Conservation (phyloP, 2,329 filamentous ascomycete species). For the Clonostachys solani region DNA sequence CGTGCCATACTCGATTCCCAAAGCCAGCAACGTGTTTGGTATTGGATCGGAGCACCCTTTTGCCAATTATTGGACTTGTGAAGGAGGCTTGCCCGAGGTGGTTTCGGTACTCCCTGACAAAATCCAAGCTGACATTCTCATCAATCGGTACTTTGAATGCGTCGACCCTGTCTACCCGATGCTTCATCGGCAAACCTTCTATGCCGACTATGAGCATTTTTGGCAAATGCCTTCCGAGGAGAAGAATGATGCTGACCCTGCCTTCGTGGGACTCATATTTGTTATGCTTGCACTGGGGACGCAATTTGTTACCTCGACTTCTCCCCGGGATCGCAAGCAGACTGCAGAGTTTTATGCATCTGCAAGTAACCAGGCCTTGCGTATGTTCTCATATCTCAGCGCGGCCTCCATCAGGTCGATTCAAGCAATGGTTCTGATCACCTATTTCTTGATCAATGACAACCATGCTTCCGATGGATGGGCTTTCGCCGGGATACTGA, state of each 20-base stretch:
- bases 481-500: slow-evolving; percentile 74
- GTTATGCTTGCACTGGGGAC: slow-evolving; percentile 75
- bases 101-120: slow-evolving; percentile 73
- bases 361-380: slow-evolving; percentile 71
- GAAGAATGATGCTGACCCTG: slow-evolving; percentile 58
- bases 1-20: slow-evolving; percentile 66
- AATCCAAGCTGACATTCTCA: slow-evolving; percentile 67
- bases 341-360: slow-evolving; percentile 81
- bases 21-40: slow-evolving; percentile 76
- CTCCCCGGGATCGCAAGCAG: slow-evolving; percentile 61
- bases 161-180: slow-evolving; percentile 81
- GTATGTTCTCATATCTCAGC: slow-evolving; percentile 73
- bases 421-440: slow-evolving; percentile 76
- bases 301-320: slow-evolving; percentile 63
- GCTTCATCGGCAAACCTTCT: slow-evolving; percentile 71
- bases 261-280: slow-evolving; percentile 69
- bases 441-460: slow-evolving; percentile 82
- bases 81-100: slow-evolving; percentile 70
- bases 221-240: slow-evolving; percentile 59
- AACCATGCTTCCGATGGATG: slow-evolving; percentile 81
- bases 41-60: slow-evolving; percentile 76
- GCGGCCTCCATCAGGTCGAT: slow-evolving; percentile 68
- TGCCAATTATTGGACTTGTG: slow-evolving; percentile 80
- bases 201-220: slow-evolving; percentile 74
- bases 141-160: slow-evolving; percentile 61